Percentiles rank a stretch among this genome's conserved stretches.
Evolutionary conservation across 768 basidiomycete genomes (phyloP).

Genomic region (Mrakia gelida): DNA sequence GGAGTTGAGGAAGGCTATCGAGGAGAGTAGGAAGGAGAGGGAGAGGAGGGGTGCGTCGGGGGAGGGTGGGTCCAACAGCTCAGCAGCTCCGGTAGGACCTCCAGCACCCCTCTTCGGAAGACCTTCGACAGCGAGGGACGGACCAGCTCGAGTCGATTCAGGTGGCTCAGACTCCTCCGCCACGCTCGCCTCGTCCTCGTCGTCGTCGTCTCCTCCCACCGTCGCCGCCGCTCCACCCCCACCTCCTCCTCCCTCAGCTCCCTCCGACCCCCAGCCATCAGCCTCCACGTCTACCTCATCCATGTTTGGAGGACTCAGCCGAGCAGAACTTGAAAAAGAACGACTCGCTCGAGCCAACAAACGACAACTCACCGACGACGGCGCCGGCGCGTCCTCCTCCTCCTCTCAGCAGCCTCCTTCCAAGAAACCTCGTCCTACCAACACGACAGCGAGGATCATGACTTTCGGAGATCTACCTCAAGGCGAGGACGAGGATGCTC

Average conservation of each 20-base stretch:
- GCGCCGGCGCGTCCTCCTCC: neutral
- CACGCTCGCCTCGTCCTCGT: neutral
- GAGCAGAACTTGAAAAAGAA: neutral
- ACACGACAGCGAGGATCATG: neutral
- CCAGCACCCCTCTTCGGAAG: neutral
- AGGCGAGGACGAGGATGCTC: too few species aligned
- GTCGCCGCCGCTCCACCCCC: neutral
- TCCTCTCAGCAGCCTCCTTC: neutral
- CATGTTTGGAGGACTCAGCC: neutral
- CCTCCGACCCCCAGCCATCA: neutral
- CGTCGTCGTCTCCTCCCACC: neutral
- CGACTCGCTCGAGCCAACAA: slow-evolving; percentile 11
- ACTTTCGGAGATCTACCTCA: neutral
- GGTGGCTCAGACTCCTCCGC: neutral
- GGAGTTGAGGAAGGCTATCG: slow-evolving; percentile 5
- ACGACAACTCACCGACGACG: neutral
- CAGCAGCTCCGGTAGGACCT: neutral
- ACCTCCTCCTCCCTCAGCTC: neutral
- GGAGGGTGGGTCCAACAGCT: neutral
- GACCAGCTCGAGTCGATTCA: neutral
- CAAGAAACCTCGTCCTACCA: neutral
- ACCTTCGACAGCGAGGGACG: neutral
- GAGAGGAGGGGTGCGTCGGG: neutral
- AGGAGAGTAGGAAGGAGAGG: neutral
- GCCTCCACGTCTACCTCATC: neutral